These are phyloP conservation scores for Aureobasidium sp. DNA, from an alignment of 2,329 filamentous ascomycete species.

Conservation along the genomic window DNA sequence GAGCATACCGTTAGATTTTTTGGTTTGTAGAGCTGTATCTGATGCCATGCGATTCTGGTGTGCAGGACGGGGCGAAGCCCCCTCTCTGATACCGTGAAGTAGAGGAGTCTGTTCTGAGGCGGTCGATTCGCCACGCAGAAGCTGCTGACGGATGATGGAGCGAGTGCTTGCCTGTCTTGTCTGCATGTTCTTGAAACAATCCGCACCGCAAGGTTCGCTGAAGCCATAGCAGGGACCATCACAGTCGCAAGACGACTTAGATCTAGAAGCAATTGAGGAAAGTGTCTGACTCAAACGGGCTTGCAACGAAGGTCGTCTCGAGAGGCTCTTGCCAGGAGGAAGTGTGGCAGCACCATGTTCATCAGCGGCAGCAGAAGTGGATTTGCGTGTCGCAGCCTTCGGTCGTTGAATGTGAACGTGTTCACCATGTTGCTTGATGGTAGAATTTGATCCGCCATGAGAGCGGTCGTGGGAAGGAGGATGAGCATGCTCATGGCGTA, in stretches of 20 bases:
- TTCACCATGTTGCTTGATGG: conserved; percentile 6
- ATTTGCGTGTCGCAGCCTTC: not conserved
- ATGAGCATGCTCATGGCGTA: conserved; percentile 22
- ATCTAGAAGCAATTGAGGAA: conserved; percentile 41
- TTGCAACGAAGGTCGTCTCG: conserved; percentile 32
- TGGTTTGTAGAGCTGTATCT: not conserved
- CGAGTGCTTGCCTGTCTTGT: conserved; percentile 22
- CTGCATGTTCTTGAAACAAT: conserved; percentile 48
- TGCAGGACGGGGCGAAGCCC: not conserved
- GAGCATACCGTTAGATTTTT: not conserved
- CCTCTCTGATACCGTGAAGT: conserved; percentile 18
- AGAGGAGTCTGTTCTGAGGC: conserved; percentile 25
- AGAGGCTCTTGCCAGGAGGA: not conserved
- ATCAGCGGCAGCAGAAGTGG: not conserved
- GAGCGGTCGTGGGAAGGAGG: conserved; percentile 7
- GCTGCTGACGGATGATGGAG: not conserved
- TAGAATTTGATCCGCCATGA: not conserved
- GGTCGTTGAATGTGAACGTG: conserved; percentile 3
- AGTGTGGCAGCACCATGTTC: not conserved
- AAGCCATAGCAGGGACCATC: conserved; percentile 53
- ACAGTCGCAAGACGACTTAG: conserved; percentile 42
- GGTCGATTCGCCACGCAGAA: conserved; percentile 15
- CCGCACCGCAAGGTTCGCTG: conserved; percentile 51
- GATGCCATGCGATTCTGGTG: not conserved
- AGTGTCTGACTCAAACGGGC: conserved; percentile 35